Evolutionary conservation across 2,329 filamentous ascomycete species (phyloP), one percentile per base, ranked within the genome.

Genomic region (Calonectria fujianensis): DNA sequence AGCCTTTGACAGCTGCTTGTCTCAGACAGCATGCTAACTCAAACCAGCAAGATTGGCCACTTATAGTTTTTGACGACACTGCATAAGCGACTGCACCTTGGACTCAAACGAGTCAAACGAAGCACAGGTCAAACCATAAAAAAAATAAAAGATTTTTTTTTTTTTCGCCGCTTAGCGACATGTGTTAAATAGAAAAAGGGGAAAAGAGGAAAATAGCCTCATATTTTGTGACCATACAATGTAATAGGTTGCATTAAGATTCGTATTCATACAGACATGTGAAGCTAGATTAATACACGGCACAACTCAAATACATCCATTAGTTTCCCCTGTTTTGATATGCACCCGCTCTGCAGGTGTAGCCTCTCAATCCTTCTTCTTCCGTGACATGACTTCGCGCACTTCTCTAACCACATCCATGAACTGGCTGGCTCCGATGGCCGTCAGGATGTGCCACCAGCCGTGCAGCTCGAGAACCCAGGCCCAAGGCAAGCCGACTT

Each of bases 361-460:
- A 14, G 13, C 14, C 24, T 41, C 11, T 63, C 57, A 63, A 16
- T 63, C 57, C 18, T 63, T 63, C 32, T 61, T 61, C 24, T 63
- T 27, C 24, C 32, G 35, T 3, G 29, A 20, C 37, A 63, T 24
- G 10, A 13, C 57, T 29, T 63, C 57, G 9, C n/a, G 35, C 14
- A 63, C 35, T 27, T 83, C 82, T 57, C 82, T 77, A 45, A 75
- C 75, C 27, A 83, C 79, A 2, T 78, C 73, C 82, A 87, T 87
- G 54, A 85, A 86, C 61, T 81, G 80, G 31, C 86, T 86, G 6
- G 90, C 90, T 0, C 89, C 88, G 27, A 90, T 83, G 0, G 90
- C 91, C 0, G 91, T 93, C 32, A 92, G 83, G 20, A 93, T 82
- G 77, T 93, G 91, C 91, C 91, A 93, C 91, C 91, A 93, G 1